phyloP scores from a whole-genome alignment of 768 basidiomycete genomes.

The Xerocomellus chrysenteron region DNA sequence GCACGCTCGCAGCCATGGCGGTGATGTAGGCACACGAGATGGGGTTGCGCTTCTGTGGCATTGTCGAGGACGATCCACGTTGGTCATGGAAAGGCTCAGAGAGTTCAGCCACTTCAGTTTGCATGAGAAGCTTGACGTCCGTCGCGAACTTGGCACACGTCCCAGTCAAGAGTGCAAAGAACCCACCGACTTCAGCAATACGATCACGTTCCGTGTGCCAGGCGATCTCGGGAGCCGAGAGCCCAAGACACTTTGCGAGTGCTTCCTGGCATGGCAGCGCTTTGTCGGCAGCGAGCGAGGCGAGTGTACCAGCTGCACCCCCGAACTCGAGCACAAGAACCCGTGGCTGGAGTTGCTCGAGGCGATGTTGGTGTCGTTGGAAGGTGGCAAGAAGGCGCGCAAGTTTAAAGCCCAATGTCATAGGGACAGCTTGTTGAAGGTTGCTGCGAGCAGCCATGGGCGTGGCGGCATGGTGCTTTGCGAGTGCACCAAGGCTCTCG shows the following conservation, averaged over 20 bases:
- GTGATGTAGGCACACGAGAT: constrained; percentile 46
- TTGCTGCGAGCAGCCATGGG: constrained; percentile 49
- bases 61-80: constrained; percentile 48
- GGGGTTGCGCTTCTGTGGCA: constrained; percentile 52
- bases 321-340: constrained; percentile 44
- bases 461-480: constrained; percentile 35
- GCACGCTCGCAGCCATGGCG: constrained; percentile 42
- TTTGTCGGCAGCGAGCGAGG: constrained; percentile 40
- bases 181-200: constrained; percentile 43
- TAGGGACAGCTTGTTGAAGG: constrained; percentile 49
- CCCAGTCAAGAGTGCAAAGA: constrained; percentile 44
- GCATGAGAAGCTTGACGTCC: constrained; percentile 47
- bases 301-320: constrained; percentile 47
- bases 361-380: constrained; percentile 38
- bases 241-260: constrained; percentile 18
- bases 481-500: constrained; percentile 29
- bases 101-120: constrained; percentile 46
- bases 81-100: constrained; percentile 45
- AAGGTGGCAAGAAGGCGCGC: constrained; percentile 46
- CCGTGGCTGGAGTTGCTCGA: constrained; percentile 37
- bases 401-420: constrained; percentile 47
- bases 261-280: constrained; percentile 27
- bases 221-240: constrained; percentile 27
- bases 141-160: constrained; percentile 47
- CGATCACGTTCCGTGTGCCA: constrained; percentile 46